A percentile compares a stretch with the other conserved stretches of the same genome.
phyloP scores from a whole-genome alignment of 441 rosid genomes.

The Flueggea neowawraea region DNA sequence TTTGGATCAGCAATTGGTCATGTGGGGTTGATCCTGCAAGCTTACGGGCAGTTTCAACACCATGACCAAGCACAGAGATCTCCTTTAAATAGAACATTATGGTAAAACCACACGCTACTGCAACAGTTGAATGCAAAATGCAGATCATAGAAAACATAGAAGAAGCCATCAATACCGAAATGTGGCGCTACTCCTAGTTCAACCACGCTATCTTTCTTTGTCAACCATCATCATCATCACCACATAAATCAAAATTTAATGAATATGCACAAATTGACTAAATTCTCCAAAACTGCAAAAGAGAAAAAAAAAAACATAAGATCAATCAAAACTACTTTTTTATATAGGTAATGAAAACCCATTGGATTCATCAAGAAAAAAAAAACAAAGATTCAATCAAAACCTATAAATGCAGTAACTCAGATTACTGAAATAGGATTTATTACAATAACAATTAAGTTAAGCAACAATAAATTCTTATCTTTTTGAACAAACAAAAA shows the following conservation, averaged over 20 bases:
- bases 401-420: no score
- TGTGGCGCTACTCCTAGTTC: not conserved
- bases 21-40: slow-evolving; percentile 46
- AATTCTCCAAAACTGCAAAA: slow-evolving; percentile 1
- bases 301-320: not conserved
- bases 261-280: no score
- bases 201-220: not conserved
- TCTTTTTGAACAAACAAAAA: not conserved
- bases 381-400: no score
- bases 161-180: slow-evolving; percentile 19
- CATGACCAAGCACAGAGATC: slow-evolving; percentile 34
- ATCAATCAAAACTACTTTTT: no score
- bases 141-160: slow-evolving; percentile 41
- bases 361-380: no score
- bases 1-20: slow-evolving; percentile 41
- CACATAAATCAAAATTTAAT: not conserved
- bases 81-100: slow-evolving; percentile 52
- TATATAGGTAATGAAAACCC: no score
- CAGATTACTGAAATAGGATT: no score
- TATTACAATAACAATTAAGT: not conserved
- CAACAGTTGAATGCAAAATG: slow-evolving; percentile 38
- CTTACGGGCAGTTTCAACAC: slow-evolving; percentile 33
- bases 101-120: slow-evolving; percentile 35
- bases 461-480: no score
- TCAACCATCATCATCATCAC: not conserved